phyloP scores from a whole-genome alignment of 2,329 filamentous ascomycete species.

The Phaeosphaeria sp. region DNA sequence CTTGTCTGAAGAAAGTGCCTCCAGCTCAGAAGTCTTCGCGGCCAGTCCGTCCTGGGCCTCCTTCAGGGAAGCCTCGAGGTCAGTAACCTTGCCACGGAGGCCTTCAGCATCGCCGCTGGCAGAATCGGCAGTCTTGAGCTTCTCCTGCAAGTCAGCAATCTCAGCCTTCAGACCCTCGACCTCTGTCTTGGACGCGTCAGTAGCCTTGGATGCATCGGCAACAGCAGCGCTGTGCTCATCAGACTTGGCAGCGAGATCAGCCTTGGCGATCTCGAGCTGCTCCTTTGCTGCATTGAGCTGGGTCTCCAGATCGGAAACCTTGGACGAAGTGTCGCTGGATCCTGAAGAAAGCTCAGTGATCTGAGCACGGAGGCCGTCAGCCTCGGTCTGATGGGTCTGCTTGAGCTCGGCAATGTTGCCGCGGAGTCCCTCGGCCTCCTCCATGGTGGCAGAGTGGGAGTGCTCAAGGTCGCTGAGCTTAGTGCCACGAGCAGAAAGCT shows the following conservation, averaged over 20 bases:
- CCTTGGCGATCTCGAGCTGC: conserved; percentile 25
- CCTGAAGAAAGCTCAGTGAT: conserved; percentile 31
- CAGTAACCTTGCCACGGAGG: conserved; percentile 31
- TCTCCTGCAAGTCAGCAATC: conserved; percentile 30
- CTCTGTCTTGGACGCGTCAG: conserved; percentile 30
- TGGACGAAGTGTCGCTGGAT: conserved; percentile 17
- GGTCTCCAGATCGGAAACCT: conserved; percentile 19
- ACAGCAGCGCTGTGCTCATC: conserved; percentile 24
- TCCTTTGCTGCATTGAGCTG: conserved; percentile 14
- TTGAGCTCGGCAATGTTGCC: conserved; percentile 25
- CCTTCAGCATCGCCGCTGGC: conserved; percentile 37
- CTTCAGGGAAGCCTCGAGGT: conserved; percentile 36
- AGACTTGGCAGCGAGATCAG: conserved; percentile 25
- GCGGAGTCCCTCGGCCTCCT: conserved; percentile 23
- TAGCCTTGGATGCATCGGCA: conserved; percentile 16
- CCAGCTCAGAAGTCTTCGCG: conserved; percentile 31
- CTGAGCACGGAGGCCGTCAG: conserved; percentile 30
- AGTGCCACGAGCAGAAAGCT: conserved; percentile 20
- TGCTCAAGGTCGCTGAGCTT: conserved; percentile 27
- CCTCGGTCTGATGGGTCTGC: conserved; percentile 15
- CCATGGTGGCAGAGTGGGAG: conserved; percentile 22
- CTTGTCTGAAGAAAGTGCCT: conserved; percentile 28
- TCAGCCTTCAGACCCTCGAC: conserved; percentile 30
- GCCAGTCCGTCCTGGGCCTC: conserved; percentile 31
- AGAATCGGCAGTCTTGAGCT: conserved; percentile 30